Percentiles rank a stretch among this genome's conserved stretches.
Evolutionary conservation across 768 basidiomycete species (phyloP).

Genomic region (Steccherinum ochraceum): DNA sequence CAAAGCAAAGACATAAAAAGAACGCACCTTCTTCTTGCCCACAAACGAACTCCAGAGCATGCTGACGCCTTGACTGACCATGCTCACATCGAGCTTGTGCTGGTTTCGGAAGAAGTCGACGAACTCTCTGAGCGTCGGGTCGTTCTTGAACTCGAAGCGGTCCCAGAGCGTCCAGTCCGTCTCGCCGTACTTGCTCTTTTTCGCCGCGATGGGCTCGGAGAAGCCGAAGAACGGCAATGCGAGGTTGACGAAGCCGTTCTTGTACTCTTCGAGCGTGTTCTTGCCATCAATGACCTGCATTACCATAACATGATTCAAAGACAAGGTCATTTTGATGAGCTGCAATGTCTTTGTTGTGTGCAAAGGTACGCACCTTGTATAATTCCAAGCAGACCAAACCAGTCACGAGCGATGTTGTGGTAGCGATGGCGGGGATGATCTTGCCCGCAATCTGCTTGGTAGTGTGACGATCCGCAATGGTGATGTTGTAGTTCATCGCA

Average conservation of each 20-base stretch:
- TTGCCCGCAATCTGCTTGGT: conserved; percentile 99
- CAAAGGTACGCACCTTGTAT: conserved; percentile 83
- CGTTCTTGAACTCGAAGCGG: conserved; percentile 85
- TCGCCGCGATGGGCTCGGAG: conserved; percentile 90
- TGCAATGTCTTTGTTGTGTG: no score
- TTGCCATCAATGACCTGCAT: conserved; percentile 90
- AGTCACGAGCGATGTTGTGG: conserved; percentile 93
- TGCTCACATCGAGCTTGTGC: conserved; percentile 83
- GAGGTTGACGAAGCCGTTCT: conserved; percentile 97
- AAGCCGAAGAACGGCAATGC: conserved; percentile 99
- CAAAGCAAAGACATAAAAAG: background rate
- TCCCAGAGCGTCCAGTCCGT: conserved; percentile 99
- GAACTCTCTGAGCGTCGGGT: conserved; percentile 85
- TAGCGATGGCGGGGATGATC: conserved; percentile 99
- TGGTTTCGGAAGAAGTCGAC: conserved; percentile 76
- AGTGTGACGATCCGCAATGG: conserved; percentile 77
- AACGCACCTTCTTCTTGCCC: conserved; percentile 82
- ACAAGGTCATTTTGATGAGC: no score
- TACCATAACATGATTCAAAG: background rate
- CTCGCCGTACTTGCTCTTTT: conserved; percentile 81
- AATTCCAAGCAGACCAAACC: conserved; percentile 94
- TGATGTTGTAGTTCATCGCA: conserved; percentile 91
- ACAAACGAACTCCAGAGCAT: conserved; percentile 98
- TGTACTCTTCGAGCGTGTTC: conserved; percentile 88
- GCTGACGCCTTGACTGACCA: conserved; percentile 96